Evolutionary conservation across 257 asterid genomes (phyloP).

Genomic region (Solanum habrochaites): DNA sequence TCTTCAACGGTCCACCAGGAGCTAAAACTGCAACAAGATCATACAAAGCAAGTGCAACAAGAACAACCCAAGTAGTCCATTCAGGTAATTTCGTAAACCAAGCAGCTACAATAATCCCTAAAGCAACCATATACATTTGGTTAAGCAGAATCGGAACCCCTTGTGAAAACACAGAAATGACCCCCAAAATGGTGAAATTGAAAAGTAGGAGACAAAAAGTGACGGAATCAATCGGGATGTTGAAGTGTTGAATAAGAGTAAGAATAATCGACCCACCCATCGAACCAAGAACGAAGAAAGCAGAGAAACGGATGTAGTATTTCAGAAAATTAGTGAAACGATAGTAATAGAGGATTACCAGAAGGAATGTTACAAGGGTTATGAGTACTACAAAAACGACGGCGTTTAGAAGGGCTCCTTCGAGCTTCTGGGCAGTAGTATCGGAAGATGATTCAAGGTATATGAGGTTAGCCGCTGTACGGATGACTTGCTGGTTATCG

Average conservation of each 20-base stretch:
- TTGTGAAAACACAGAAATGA: slow-evolving; percentile 58
- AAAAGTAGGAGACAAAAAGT: slow-evolving; percentile 47
- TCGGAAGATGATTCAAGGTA: slow-evolving; percentile 77
- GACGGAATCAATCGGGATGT: slow-evolving; percentile 63
- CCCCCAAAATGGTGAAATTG: slow-evolving; percentile 65
- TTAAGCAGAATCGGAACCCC: slow-evolving; percentile 71
- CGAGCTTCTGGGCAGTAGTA: slow-evolving; percentile 59
- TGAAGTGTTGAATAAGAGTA: slow-evolving; percentile 51
- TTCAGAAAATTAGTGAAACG: slow-evolving; percentile 67
- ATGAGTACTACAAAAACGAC: slow-evolving; percentile 62
- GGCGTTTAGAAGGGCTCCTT: slow-evolving; percentile 76
- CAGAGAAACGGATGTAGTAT: slow-evolving; percentile 78
- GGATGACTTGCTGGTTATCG: slow-evolving; percentile 30
- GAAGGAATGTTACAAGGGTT: slow-evolving; percentile 64
- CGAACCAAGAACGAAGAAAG: slow-evolving; percentile 49
- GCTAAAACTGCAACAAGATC: slow-evolving; percentile 86
- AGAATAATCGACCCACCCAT: slow-evolving; percentile 81
- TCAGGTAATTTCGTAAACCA: slow-evolving; percentile 91
- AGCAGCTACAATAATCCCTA: slow-evolving; percentile 86
- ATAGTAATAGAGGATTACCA: slow-evolving; percentile 78
- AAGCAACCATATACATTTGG: slow-evolving; percentile 65
- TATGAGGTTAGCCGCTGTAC: slow-evolving; percentile 80
- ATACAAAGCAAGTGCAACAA: slow-evolving; percentile 82
- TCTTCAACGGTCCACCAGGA: slow-evolving; percentile 89
- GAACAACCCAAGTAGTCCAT: slow-evolving; percentile 91